Conservation (phyloP, 495 filamentous ascomycete species). For the Penicillium robsamsonii region DNA sequence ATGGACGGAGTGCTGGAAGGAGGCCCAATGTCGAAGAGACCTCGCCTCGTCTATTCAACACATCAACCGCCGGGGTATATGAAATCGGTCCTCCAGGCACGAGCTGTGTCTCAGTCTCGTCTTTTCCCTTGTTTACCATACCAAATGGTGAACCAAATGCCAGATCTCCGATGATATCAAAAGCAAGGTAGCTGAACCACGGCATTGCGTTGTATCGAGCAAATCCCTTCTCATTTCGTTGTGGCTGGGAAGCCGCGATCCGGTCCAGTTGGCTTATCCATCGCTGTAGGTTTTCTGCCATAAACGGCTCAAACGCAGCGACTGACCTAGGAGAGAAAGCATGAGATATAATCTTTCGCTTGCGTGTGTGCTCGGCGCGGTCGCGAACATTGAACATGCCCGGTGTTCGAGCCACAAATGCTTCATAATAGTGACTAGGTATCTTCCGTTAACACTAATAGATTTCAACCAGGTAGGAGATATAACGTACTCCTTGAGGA, state of each 20-base stretch:
- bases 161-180: conserved; percentile 44
- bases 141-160: conserved; percentile 44
- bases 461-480: background rate
- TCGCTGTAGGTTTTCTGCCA: conserved; percentile 64
- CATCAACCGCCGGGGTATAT: conserved; percentile 37
- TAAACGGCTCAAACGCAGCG: conserved; percentile 73
- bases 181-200: conserved; percentile 88
- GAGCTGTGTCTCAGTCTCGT: conserved; percentile 47
- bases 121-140: conserved; percentile 40
- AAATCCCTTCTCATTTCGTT: conserved; percentile 28
- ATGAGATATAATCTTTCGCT: conserved; percentile 76
- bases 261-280: conserved; percentile 66
- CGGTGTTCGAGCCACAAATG: conserved; percentile 73
- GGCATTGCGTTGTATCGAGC: conserved; percentile 65
- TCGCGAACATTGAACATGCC: conserved; percentile 80
- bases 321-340: conserved; percentile 74
- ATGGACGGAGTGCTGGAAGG: conserved; percentile 35
- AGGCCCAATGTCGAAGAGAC: conserved; percentile 38
- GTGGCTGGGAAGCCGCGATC: conserved; percentile 28
- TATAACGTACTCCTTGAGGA: conserved; percentile 55
- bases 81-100: conserved; percentile 24
- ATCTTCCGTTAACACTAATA: background rate
- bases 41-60: conserved; percentile 41
- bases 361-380: conserved; percentile 72
- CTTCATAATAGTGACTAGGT: conserved; percentile 71